These are phyloP conservation scores for Phoma sp. DNA, from an alignment of 2,329 filamentous ascomycete species.

Conservation along the genomic window DNA sequence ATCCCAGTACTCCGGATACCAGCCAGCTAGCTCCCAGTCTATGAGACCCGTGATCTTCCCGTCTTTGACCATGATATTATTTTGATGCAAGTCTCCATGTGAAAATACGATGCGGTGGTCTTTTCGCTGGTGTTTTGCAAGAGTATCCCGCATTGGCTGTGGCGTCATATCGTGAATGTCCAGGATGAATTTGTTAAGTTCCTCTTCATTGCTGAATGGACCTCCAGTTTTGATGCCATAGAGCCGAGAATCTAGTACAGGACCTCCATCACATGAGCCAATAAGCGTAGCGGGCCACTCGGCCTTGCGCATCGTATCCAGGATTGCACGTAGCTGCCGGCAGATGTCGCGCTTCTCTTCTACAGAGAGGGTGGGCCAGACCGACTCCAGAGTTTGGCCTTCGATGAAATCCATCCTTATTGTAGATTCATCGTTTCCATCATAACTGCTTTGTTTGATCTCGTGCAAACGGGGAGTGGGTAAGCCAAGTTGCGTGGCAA, in stretches of 20 bases:
- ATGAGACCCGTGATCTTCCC: background rate
- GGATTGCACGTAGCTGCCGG: background rate
- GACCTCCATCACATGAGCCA: background rate
- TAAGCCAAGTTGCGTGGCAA: background rate
- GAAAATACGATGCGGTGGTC: slow-evolving; percentile 1
- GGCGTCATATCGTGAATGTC: background rate
- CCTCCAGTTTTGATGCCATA: background rate
- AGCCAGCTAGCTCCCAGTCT: background rate
- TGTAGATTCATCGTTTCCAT: background rate
- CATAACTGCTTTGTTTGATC: background rate
- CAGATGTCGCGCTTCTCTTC: background rate
- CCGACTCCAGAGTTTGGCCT: background rate
- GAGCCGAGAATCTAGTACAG: background rate
- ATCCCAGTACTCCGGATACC: slow-evolving; percentile 5
- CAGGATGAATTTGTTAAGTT: background rate
- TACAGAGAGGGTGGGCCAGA: background rate
- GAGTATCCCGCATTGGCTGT: background rate
- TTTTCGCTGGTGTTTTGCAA: background rate
- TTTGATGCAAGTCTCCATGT: slow-evolving; percentile 2
- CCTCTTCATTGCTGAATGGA: background rate
- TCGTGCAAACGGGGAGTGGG: slow-evolving; percentile 1
- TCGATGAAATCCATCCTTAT: background rate
- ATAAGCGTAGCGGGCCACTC: background rate
- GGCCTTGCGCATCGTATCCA: background rate
- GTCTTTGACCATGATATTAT: slow-evolving; percentile 1